Evolutionary conservation across 225 moss, liverwort and hornwort genomes (phyloP).

Genomic region (Antitrichia curtipendula): DNA sequence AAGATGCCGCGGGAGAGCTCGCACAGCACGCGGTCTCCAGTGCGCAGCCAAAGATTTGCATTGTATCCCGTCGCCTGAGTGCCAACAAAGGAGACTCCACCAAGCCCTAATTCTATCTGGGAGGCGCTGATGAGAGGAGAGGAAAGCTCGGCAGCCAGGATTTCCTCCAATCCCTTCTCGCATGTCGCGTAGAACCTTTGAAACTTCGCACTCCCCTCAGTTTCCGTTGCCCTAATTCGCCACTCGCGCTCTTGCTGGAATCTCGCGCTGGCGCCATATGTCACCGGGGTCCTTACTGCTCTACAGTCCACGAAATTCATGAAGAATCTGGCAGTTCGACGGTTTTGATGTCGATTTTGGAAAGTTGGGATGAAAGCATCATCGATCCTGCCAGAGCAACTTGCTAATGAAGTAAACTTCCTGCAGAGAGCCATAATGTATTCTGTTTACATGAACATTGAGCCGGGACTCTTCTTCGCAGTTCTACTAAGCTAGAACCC

Average conservation of each 20-base stretch:
- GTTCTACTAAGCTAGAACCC: not conserved
- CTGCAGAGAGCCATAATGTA: not conserved
- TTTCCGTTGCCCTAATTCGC: not conserved
- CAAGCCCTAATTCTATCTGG: constrained; percentile 40
- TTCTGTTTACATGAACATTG: not conserved
- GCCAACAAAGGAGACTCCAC: constrained; percentile 60
- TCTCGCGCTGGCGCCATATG: not conserved
- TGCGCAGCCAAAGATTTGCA: constrained; percentile 73
- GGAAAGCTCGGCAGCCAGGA: constrained; percentile 69
- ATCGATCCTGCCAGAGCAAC: not conserved
- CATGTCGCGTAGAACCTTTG: constrained; percentile 62
- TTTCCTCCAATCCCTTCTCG: constrained; percentile 56
- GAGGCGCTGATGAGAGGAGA: constrained; percentile 40
- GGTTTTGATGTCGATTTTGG: not conserved
- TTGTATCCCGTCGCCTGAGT: constrained; percentile 38
- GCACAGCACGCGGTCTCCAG: constrained; percentile 54
- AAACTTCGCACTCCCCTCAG: not conserved
- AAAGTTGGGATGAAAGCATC: not conserved
- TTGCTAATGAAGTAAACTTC: not conserved
- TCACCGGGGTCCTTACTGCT: not conserved
- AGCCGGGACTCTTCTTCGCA: not conserved
- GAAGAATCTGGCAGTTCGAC: not conserved
- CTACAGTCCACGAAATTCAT: not conserved
- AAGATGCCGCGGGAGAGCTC: constrained; percentile 51
- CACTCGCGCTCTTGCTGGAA: not conserved